phyloP scores from a whole-genome alignment of 1,284 basidiomycete species.

The Golubevia pallescens region DNA sequence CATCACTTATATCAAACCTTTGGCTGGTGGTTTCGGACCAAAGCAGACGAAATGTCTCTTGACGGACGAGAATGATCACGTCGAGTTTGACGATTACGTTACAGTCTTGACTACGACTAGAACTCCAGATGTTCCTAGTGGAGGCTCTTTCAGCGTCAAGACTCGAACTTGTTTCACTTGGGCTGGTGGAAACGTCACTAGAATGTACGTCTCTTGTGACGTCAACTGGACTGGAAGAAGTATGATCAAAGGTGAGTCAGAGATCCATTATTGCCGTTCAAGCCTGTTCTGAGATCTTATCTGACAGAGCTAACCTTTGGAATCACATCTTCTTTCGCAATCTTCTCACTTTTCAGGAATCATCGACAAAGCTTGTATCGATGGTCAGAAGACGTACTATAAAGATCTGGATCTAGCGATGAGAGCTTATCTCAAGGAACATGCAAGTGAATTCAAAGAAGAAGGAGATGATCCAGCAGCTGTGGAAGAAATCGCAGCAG shows the following conservation, averaged over 20 bases:
- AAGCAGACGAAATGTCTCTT: conserved; percentile 88
- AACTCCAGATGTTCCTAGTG: conserved; percentile 93
- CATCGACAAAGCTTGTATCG: conserved; percentile 87
- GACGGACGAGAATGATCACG: conserved; percentile 79
- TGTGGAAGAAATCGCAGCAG: conserved; percentile 35
- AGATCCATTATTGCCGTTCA: neutral
- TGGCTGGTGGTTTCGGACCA: conserved; percentile 85
- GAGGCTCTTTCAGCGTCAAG: conserved; percentile 88
- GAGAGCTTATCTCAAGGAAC: conserved; percentile 83
- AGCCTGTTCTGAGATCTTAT: no score
- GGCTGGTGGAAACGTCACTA: conserved; percentile 79
- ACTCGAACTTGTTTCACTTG: conserved; percentile 93
- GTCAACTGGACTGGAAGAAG: conserved; percentile 96
- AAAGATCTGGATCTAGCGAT: conserved; percentile 82
- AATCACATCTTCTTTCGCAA: neutral
- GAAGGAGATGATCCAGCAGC: conserved; percentile 72
- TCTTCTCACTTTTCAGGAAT: conserved; percentile 71
- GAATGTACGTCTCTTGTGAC: conserved; percentile 83
- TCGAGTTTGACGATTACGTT: conserved; percentile 84
- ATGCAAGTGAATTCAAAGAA: conserved; percentile 85
- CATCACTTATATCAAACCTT: conserved; percentile 94
- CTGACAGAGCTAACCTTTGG: neutral
- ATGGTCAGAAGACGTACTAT: conserved; percentile 93
- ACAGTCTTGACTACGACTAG: conserved; percentile 85
- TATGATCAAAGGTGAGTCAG: conserved; percentile 83